Percentiles rank a stretch among this genome's conserved stretches.
These are phyloP conservation scores for Noccaea caerulescens DNA, from an alignment of 345 rosid genomes.

Conservation along the genomic window DNA sequence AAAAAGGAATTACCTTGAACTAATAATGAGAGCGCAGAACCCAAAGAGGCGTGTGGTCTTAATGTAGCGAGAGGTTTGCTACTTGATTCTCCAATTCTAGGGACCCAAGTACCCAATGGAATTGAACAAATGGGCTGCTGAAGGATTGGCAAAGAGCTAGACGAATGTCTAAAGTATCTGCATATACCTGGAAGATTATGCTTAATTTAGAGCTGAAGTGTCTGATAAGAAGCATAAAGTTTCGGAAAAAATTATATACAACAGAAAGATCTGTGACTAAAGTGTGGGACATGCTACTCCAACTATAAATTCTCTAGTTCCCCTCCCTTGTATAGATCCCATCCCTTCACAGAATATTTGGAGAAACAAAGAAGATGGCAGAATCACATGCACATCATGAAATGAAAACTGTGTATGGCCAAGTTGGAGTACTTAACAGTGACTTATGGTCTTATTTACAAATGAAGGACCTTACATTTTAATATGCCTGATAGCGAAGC, in stretches of 20 bases:
- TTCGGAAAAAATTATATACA: neutral
- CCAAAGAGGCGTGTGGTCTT: slow-evolving; percentile 74
- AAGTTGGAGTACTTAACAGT: slow-evolving; percentile 16
- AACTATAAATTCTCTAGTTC: slow-evolving; percentile 4
- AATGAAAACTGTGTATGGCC: slow-evolving; percentile 2
- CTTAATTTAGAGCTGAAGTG: slow-evolving; percentile 32
- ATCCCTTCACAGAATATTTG: slow-evolving; percentile 17
- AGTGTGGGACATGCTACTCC: slow-evolving; percentile 20
- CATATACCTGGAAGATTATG: slow-evolving; percentile 75
- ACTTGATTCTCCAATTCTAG: slow-evolving; percentile 78
- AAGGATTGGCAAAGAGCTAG: slow-evolving; percentile 87
- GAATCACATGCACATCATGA: slow-evolving; percentile 14
- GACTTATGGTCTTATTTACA: slow-evolving; percentile 24
- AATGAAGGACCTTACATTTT: slow-evolving; percentile 62
- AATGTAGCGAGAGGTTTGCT: slow-evolving; percentile 63
- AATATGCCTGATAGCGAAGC: slow-evolving; percentile 93
- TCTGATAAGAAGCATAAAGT: slow-evolving; percentile 27
- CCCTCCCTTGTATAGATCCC: slow-evolving; percentile 4
- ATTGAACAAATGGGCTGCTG: slow-evolving; percentile 82
- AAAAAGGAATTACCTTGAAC: slow-evolving; percentile 63
- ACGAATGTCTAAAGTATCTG: slow-evolving; percentile 86
- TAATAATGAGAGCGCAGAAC: slow-evolving; percentile 71
- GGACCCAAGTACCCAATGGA: slow-evolving; percentile 94
- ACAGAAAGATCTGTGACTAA: slow-evolving; percentile 12
- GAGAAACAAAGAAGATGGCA: slow-evolving; percentile 7